A percentile compares a stretch with the other conserved stretches of the same genome.
These are phyloP conservation scores for Triticum aestivum DNA, from an alignment of 176 grass and related monocot species.

Conservation along the genomic window IWGSC_CS_RefSeq_v2.1 NC_057813.1:149171857-149172356, in stretches of 20 bases:
- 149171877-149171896: background rate
- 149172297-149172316: background rate
- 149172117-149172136: background rate
- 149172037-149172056: background rate
- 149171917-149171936: background rate
- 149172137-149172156: constrained; percentile 77
- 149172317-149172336: background rate
- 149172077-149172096: background rate
- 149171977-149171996: constrained; percentile 19
- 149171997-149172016: background rate
- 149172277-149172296: constrained; percentile 19
- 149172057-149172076: background rate
- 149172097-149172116: constrained; percentile 6
- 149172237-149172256: background rate
- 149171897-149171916: background rate
- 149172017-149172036: constrained; percentile 8
- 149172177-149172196: constrained; percentile 50
- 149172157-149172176: constrained; percentile 88
- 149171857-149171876: background rate
- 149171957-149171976: background rate
- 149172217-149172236: constrained; percentile 56
- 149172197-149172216: constrained; percentile 81
- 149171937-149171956: background rate
- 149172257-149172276: background rate
- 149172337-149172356: background rate